These are phyloP conservation scores for Chloris gayana DNA, from an alignment of 176 grass and related monocot species.

Conservation along the genomic window DNA sequence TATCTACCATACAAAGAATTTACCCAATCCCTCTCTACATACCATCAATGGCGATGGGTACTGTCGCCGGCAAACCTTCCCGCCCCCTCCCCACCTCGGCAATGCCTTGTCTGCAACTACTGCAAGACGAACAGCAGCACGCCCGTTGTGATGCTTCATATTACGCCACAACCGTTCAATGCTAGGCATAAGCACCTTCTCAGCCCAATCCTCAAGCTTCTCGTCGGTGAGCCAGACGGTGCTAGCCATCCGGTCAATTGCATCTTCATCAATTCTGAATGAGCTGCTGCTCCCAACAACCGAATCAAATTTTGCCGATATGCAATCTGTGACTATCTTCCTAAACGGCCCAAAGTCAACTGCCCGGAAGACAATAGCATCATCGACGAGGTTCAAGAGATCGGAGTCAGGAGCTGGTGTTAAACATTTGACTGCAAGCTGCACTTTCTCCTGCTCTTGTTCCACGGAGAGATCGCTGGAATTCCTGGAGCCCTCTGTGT, in stretches of 20 bases:
- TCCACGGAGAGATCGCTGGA: constrained; percentile 89
- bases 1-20: constrained; percentile 74
- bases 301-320: constrained; percentile 57
- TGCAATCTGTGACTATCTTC: constrained; percentile 61
- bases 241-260: constrained; percentile 66
- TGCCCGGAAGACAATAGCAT: constrained; percentile 73
- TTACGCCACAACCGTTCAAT: constrained; percentile 69
- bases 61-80: constrained; percentile 55
- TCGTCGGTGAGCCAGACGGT: constrained; percentile 63
- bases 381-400: constrained; percentile 64
- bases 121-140: constrained; percentile 51
- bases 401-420: constrained; percentile 56
- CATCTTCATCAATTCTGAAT: constrained; percentile 80
- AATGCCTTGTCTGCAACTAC: constrained; percentile 20
- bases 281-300: constrained; percentile 51
- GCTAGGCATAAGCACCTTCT: constrained; percentile 61
- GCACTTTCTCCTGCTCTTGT: constrained; percentile 76
- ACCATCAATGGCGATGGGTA: constrained; percentile 64
- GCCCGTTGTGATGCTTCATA: constrained; percentile 35
- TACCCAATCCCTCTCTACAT: constrained; percentile 51
- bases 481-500: constrained; percentile 79
- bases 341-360: constrained; percentile 64
- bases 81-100: constrained; percentile 35
- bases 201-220: constrained; percentile 70
- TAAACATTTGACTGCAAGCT: constrained; percentile 50